phyloP scores from a whole-genome alignment of 208 protist genomes.

The Histomonas meleagridis region DNA sequence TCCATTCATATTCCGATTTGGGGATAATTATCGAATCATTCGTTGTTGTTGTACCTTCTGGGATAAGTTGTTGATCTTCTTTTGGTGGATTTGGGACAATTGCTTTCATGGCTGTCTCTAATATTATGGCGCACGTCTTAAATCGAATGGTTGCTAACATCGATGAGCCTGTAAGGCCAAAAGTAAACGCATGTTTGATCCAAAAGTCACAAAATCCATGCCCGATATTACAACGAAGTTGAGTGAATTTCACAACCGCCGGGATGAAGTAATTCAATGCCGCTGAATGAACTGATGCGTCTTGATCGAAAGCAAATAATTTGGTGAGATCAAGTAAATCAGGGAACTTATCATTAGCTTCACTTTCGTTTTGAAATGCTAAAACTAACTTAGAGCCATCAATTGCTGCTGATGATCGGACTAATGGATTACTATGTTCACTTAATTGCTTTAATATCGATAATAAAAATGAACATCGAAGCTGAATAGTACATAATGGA shows the following conservation, averaged over 20 bases:
- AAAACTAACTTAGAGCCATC: background rate
- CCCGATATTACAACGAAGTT: background rate
- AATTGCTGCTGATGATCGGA: background rate
- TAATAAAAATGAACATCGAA: background rate
- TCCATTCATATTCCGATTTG: background rate
- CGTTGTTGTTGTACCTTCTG: background rate
- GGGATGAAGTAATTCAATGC: background rate
- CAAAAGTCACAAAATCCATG: background rate
- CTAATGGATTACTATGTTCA: background rate
- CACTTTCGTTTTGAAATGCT: background rate
- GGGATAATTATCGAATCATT: background rate
- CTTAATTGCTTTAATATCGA: background rate
- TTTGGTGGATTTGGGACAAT: background rate
- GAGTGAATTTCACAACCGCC: background rate
- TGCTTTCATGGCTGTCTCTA: background rate
- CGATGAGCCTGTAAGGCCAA: background rate
- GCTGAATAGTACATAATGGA: background rate
- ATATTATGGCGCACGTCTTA: background rate
- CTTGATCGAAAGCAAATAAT: background rate
- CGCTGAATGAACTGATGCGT: background rate
- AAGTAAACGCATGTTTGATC: background rate
- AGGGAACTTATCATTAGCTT: background rate
- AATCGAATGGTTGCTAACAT: background rate
- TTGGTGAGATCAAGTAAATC: background rate
- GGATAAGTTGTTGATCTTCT: background rate